Percentiles rank a stretch among this genome's conserved stretches.
Evolutionary conservation across 495 filamentous ascomycete genomes (phyloP).

Genomic region (Lentithecium fluviatile): DNA sequence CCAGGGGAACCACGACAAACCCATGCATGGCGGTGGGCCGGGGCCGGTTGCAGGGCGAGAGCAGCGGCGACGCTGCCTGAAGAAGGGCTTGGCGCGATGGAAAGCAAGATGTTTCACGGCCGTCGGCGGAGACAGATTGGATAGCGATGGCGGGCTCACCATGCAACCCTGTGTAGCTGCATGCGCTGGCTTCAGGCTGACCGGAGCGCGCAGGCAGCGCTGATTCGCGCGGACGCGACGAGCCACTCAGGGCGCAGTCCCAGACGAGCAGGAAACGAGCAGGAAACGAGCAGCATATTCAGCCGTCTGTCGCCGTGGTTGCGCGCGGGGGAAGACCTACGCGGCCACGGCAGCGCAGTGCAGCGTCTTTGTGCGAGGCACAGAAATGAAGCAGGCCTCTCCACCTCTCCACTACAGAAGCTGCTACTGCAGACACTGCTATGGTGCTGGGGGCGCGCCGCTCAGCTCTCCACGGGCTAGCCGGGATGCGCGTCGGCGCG

Average conservation of each 20-base stretch:
- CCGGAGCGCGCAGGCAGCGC: slow-evolving; percentile 25
- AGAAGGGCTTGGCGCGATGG: slow-evolving; percentile 21
- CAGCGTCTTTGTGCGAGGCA: slow-evolving; percentile 11
- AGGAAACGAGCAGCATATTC: slow-evolving; percentile 10
- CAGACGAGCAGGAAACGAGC: background rate
- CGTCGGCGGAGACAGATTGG: slow-evolving; percentile 24
- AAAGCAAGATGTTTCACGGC: slow-evolving; percentile 33
- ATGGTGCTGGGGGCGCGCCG: background rate
- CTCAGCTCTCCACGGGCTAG: no score
- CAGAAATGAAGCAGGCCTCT: no score
- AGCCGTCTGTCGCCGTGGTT: slow-evolving; percentile 16
- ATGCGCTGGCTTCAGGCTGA: slow-evolving; percentile 37
- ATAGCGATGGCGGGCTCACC: slow-evolving; percentile 26
- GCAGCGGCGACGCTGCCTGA: slow-evolving; percentile 24
- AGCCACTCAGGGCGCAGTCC: slow-evolving; percentile 11
- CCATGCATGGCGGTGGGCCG: slow-evolving; percentile 10
- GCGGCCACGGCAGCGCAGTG: background rate
- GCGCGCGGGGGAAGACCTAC: background rate
- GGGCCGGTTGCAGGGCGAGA: slow-evolving; percentile 10
- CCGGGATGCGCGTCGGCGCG: background rate
- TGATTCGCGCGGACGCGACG: slow-evolving; percentile 25
- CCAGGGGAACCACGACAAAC: slow-evolving; percentile 12
- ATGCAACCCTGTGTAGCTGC: slow-evolving; percentile 35
- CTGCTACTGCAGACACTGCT: background rate
- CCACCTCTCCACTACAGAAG: no score